A percentile compares a stretch with the other conserved stretches of the same genome.
Conservation (phyloP, 352 stramenopile genomes). For the Lagenidium giganteum region DNA sequence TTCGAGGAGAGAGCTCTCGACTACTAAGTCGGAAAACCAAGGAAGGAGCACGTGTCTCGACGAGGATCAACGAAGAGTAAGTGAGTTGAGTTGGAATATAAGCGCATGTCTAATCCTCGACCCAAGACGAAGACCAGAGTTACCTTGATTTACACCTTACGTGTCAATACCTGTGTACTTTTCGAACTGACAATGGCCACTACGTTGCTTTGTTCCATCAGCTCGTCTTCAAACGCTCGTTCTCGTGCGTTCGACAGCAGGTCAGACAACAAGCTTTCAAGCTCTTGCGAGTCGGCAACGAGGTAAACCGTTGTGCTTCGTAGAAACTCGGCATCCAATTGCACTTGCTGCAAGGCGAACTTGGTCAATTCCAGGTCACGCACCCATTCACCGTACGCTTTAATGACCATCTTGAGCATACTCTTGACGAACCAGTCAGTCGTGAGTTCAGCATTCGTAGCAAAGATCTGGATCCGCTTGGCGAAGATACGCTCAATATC, state of each 20-base stretch:
- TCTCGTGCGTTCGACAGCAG: slow-evolving; percentile 74
- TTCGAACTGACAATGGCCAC: slow-evolving; percentile 82
- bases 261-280: slow-evolving; percentile 73
- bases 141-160: slow-evolving; percentile 21
- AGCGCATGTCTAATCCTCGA: no score
- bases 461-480: slow-evolving; percentile 65
- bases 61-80: neutral
- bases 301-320: slow-evolving; percentile 45
- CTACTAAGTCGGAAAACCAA: slow-evolving; percentile 14
- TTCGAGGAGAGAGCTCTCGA: slow-evolving; percentile 37
- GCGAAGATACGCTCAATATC: slow-evolving; percentile 84
- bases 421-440: slow-evolving; percentile 56
- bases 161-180: slow-evolving; percentile 61
- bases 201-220: slow-evolving; percentile 84
- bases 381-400: slow-evolving; percentile 68
- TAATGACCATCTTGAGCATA: slow-evolving; percentile 80
- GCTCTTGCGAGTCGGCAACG: slow-evolving; percentile 50
- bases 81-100: neutral
- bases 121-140: slow-evolving; percentile 7
- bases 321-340: slow-evolving; percentile 77
- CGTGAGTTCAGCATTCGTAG: slow-evolving; percentile 34
- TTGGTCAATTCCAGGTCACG: slow-evolving; percentile 53
- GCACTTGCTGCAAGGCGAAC: slow-evolving; percentile 73
- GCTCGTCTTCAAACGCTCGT: slow-evolving; percentile 42
- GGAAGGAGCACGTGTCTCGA: slow-evolving; percentile 3